A percentile compares a stretch with the other conserved stretches of the same genome.
phyloP scores from a whole-genome alignment of 352 stramenopile genomes.

The Phytopythium montanum region DNA sequence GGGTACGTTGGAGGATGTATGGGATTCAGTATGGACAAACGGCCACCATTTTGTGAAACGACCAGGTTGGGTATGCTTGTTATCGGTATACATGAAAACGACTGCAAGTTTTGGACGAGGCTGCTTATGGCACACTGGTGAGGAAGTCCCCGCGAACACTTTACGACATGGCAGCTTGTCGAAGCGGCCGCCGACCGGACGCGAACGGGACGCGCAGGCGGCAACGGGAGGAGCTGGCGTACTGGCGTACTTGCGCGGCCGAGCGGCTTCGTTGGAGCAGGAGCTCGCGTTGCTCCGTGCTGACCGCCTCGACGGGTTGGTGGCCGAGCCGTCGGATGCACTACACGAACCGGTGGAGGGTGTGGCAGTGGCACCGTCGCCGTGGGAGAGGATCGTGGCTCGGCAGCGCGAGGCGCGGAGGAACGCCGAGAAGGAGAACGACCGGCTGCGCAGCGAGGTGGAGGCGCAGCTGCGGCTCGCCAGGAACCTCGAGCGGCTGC shows the following conservation, averaged over 20 bases:
- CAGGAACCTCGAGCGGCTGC: constrained; percentile 7
- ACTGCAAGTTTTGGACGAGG: no score
- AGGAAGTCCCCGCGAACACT: no score
- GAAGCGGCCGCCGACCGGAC: no score
- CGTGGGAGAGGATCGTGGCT: constrained; percentile 6
- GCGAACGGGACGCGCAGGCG: background rate
- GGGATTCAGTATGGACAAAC: no score
- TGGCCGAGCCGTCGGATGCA: background rate
- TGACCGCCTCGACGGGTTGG: background rate
- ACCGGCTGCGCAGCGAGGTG: constrained; percentile 1
- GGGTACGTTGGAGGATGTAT: no score
- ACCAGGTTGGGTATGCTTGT: no score
- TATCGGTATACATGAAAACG: no score
- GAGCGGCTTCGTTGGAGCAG: constrained; percentile 1
- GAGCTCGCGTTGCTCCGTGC: background rate
- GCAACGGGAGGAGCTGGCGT: background rate
- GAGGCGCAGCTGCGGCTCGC: constrained; percentile 11
- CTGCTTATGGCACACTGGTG: no score
- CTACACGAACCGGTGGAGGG: no score
- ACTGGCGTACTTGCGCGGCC: background rate
- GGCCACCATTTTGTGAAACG: no score
- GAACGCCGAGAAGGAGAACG: constrained; percentile 14
- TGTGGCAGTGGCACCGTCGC: background rate
- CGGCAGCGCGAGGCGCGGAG: constrained; percentile 6
- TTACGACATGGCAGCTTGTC: no score